These are phyloP conservation scores for Tolypocladium endophyticum DNA, from an alignment of 2,329 filamentous ascomycete species.

Conservation along the genomic window DNA sequence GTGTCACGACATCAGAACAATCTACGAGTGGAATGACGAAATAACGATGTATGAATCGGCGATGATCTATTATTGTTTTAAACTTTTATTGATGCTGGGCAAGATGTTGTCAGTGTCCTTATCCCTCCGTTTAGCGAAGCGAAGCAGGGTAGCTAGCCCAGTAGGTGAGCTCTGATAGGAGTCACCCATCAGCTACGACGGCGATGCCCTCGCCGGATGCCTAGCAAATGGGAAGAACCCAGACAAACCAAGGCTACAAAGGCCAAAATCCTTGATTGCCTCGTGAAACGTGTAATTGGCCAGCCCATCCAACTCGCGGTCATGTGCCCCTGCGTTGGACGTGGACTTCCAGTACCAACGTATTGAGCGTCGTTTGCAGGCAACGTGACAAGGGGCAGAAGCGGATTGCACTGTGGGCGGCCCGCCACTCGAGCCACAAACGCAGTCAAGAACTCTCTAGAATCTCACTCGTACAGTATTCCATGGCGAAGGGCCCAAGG, in stretches of 20 bases:
- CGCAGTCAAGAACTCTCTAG: background rate
- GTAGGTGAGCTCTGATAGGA: background rate
- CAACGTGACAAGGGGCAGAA: constrained; percentile 2
- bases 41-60: background rate
- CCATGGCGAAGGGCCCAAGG: background rate
- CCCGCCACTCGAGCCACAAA: background rate
- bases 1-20: background rate
- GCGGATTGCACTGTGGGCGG: constrained; percentile 1
- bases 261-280: background rate
- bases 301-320: background rate
- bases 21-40: background rate
- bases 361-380: background rate
- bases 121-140: background rate
- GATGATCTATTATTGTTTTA: background rate
- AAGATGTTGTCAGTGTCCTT: background rate
- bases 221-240: background rate
- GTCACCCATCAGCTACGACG: background rate
- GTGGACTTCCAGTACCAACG: background rate
- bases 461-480: background rate
- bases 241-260: background rate
- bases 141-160: background rate
- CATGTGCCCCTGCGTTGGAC: background rate
- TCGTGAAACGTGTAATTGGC: background rate
- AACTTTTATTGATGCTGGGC: background rate
- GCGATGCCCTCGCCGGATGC: background rate